A percentile compares a stretch with the other conserved stretches of the same genome.
These are phyloP conservation scores for Pinus albicaulis DNA, from an alignment of 75 land plant genomes.

Conservation along the genomic window DNA sequence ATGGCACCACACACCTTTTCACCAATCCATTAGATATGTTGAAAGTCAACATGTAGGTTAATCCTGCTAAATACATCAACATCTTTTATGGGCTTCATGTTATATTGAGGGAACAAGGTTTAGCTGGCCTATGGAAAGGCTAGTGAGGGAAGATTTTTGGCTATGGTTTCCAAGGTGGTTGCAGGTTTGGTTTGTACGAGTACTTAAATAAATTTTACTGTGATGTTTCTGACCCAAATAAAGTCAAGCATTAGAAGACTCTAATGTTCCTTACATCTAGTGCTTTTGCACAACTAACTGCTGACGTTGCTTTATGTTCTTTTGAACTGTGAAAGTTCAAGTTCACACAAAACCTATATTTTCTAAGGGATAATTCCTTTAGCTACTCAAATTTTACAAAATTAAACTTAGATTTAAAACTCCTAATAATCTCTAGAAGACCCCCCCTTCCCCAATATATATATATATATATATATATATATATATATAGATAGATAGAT, in stretches of 20 bases:
- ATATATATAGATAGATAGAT: too few species aligned
- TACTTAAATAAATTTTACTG: conserved; percentile 85
- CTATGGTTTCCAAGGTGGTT: conserved; percentile 91
- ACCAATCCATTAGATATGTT: conserved; percentile 90
- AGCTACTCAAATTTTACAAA: too few species aligned
- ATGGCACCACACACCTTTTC: conserved; percentile 80
- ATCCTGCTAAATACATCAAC: conserved; percentile 76
- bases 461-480: too few species aligned
- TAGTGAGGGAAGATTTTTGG: conserved; percentile 90
- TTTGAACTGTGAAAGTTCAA: conserved; percentile 92
- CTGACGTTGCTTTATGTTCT: conserved; percentile 91
- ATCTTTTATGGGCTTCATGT: conserved; percentile 61
- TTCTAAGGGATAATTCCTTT: too few species aligned
- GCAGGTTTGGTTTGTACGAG: conserved; percentile 92
- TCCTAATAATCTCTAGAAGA: too few species aligned
- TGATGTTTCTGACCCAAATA: conserved; percentile 28
- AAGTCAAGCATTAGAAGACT: conserved; percentile 42
- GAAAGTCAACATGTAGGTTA: conserved; percentile 98
- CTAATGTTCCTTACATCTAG: conserved; percentile 70
- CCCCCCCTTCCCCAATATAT: too few species aligned
- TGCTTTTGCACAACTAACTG: conserved; percentile 83
- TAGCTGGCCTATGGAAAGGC: conserved; percentile 85
- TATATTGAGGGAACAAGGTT: conserved; percentile 76
- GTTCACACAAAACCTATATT: conserved; percentile 78
- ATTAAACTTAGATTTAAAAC: too few species aligned